phyloP scores from a whole-genome alignment of 164 flowering plant species.

The Warburgia ugandensis region DNA sequence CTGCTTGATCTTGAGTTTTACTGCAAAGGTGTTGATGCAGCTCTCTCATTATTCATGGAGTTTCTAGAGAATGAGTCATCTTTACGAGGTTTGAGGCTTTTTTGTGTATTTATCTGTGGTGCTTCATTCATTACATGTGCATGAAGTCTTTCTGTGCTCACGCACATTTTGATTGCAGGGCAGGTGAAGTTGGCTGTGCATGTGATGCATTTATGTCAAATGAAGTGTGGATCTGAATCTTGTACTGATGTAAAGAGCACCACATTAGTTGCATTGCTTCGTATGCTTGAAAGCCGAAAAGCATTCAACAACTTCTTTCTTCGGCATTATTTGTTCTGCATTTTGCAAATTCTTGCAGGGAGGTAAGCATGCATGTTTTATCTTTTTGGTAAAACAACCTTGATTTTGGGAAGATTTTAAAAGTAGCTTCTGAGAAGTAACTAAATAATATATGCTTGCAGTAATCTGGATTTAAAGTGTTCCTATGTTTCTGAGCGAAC shows the following conservation, averaged over 20 bases:
- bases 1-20: slow-evolving; percentile 83
- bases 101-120: not conserved
- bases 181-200: slow-evolving; percentile 69
- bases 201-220: slow-evolving; percentile 69
- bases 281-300: slow-evolving; percentile 61
- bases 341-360: slow-evolving; percentile 72
- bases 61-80: slow-evolving; percentile 63
- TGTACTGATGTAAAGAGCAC: slow-evolving; percentile 30
- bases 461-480: no score
- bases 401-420: no score
- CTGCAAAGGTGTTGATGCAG: slow-evolving; percentile 63
- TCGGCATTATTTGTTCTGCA: slow-evolving; percentile 87
- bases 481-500: no score
- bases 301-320: slow-evolving; percentile 77
- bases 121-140: no score
- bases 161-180: slow-evolving; percentile 36
- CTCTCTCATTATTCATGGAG: slow-evolving; percentile 52
- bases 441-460: no score
- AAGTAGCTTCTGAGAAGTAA: no score
- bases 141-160: not conserved
- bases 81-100: slow-evolving; percentile 48
- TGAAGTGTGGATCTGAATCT: slow-evolving; percentile 28
- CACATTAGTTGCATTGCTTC: slow-evolving; percentile 65
- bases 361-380: slow-evolving; percentile 30
- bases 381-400: not conserved